Percentiles rank a stretch among this genome's conserved stretches.
Evolutionary conservation across 169 alveolate species (phyloP).

Genomic region (Plasmodium cynomolgi): DNA sequence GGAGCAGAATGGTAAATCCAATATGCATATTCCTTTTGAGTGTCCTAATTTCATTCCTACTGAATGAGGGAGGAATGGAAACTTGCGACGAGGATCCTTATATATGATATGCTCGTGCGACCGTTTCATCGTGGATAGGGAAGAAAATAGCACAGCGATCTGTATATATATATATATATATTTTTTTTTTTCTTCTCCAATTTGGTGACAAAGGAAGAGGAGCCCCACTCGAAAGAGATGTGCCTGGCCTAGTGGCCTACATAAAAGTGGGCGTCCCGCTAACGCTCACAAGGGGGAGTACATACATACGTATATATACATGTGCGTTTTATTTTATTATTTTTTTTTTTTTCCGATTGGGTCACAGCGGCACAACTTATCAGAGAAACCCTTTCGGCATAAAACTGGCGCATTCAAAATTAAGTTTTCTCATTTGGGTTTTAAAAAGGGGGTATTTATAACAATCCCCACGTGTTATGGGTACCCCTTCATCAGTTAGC

Average conservation of each 20-base stretch:
- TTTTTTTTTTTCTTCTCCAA: not conserved
- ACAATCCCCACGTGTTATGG: not conserved
- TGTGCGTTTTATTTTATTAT: not conserved
- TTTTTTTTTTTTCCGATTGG: not conserved
- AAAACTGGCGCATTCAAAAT: not conserved
- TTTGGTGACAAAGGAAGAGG: not conserved
- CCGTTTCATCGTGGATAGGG: not conserved
- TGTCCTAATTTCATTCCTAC: not conserved
- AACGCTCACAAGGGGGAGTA: not conserved
- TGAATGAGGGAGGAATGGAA: not conserved
- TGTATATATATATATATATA: not conserved
- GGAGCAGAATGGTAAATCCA: not conserved
- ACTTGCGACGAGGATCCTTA: not conserved
- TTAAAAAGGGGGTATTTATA: not conserved
- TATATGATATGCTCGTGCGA: not conserved
- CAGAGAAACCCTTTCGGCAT: not conserved
- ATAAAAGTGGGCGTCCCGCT: not conserved
- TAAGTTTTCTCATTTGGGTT: not conserved
- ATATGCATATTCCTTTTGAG: conserved; percentile 2
- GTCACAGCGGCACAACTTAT: not conserved
- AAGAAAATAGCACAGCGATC: not conserved
- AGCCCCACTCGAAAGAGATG: not conserved
- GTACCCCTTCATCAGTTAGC: not conserved
- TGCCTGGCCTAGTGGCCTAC: not conserved
- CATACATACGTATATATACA: not conserved